These are phyloP conservation scores for Zarea fungicola DNA, from an alignment of 2,329 filamentous ascomycete genomes.

Conservation along the genomic window DNA sequence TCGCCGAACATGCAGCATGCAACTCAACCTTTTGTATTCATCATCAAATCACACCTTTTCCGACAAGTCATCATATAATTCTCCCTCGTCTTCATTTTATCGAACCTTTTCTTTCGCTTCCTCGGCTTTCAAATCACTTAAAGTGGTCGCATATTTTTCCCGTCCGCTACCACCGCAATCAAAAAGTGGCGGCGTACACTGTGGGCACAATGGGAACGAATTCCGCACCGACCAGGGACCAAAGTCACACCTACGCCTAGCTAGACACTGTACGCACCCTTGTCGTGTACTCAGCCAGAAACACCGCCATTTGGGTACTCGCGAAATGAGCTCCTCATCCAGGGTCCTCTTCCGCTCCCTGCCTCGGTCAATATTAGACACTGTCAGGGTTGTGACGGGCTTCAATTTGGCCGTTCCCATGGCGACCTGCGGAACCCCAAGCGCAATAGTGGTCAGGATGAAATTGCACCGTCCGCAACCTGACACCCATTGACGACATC, in stretches of 20 bases:
- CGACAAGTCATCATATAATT: not conserved
- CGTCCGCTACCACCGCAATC: not conserved
- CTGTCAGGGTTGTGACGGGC: not conserved
- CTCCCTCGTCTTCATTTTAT: not conserved
- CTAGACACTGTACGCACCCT: not conserved
- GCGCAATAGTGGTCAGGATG: not conserved
- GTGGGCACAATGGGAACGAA: not conserved
- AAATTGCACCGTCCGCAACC: slow-evolving; percentile 2
- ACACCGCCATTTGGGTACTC: slow-evolving; percentile 8
- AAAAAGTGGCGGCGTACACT: not conserved
- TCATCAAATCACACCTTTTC: not conserved
- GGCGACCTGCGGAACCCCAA: slow-evolving; percentile 4
- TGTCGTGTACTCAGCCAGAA: slow-evolving; percentile 4
- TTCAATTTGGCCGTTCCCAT: not conserved
- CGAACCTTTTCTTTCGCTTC: not conserved
- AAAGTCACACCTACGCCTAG: not conserved
- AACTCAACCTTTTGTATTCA: too few relatives aligned
- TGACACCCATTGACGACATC: not conserved
- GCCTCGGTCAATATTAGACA: not conserved
- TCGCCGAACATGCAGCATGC: too few relatives aligned
- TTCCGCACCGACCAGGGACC: slow-evolving; percentile 2
- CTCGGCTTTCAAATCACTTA: not conserved
- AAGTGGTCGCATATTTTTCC: slow-evolving; percentile 11
- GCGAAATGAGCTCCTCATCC: not conserved
- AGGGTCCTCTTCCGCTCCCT: not conserved